Percentiles rank a stretch among this genome's conserved stretches.
Evolutionary conservation across 2,329 filamentous ascomycete species (phyloP).

Genomic region (Alternaria solani): DNA sequence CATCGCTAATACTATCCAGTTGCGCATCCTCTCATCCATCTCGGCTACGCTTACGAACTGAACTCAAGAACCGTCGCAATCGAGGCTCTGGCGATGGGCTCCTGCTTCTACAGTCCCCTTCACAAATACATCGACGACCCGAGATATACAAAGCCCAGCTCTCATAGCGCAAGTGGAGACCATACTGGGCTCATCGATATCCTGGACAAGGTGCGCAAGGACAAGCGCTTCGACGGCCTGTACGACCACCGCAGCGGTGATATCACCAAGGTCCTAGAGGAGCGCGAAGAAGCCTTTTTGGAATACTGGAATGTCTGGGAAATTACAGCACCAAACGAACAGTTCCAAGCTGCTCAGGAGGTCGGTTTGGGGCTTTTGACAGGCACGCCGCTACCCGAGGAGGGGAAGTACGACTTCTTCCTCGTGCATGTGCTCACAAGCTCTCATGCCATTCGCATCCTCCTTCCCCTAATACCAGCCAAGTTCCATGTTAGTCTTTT

Average conservation of each 20-base stretch:
- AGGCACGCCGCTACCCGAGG: constrained; percentile 52
- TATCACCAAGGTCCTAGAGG: constrained; percentile 71
- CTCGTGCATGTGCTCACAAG: constrained; percentile 78
- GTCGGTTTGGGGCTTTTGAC: constrained; percentile 67
- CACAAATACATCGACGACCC: constrained; percentile 74
- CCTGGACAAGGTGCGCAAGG: constrained; percentile 71
- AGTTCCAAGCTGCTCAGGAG: constrained; percentile 75
- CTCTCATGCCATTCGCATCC: constrained; percentile 85
- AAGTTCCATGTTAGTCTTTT: constrained; percentile 77
- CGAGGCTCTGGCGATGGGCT: constrained; percentile 79
- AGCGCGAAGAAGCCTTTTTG: constrained; percentile 74
- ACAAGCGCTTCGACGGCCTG: constrained; percentile 73
- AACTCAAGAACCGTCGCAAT: constrained; percentile 85
- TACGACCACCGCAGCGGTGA: constrained; percentile 70
- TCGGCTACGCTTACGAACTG: constrained; percentile 93
- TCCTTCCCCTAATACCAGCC: constrained; percentile 78
- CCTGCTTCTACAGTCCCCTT: constrained; percentile 65
- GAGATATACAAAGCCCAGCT: constrained; percentile 71
- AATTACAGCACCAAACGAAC: constrained; percentile 70
- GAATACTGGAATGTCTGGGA: constrained; percentile 93
- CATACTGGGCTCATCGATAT: constrained; percentile 73
- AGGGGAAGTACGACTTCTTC: constrained; percentile 78
- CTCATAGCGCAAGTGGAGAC: constrained; percentile 53
- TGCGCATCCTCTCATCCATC: constrained; percentile 90
- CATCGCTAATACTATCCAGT: constrained; percentile 60